These are phyloP conservation scores for Anisodus acutangulus DNA, from an alignment of 257 asterid genomes.

Conservation along the genomic window DNA sequence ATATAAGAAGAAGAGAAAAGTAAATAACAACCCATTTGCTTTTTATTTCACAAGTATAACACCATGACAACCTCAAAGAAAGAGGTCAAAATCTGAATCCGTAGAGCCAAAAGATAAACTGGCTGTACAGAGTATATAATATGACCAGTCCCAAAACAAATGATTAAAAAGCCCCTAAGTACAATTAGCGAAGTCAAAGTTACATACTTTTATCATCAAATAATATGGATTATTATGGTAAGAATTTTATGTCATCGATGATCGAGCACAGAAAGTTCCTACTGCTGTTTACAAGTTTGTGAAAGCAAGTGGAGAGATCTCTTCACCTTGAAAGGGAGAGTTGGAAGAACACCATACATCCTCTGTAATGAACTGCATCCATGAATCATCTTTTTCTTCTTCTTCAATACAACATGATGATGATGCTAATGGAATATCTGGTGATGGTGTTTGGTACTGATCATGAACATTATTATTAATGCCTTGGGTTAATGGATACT, in stretches of 20 bases:
- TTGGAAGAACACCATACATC: slow-evolving; percentile 85
- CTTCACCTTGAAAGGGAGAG: slow-evolving; percentile 59
- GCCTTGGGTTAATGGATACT: slow-evolving; percentile 48
- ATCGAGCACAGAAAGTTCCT: neutral
- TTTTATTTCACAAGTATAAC: slow-evolving; percentile 50
- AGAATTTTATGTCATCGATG: neutral
- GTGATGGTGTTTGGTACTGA: slow-evolving; percentile 71
- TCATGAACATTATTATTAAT: slow-evolving; percentile 24
- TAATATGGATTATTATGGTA: slow-evolving; percentile 27
- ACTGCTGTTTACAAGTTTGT: slow-evolving; percentile 48
- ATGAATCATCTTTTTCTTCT: slow-evolving; percentile 84
- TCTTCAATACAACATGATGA: slow-evolving; percentile 61
- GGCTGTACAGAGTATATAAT: slow-evolving; percentile 42
- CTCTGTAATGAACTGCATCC: slow-evolving; percentile 96
- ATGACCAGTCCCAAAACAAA: slow-evolving; percentile 37
- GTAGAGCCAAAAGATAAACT: slow-evolving; percentile 49
- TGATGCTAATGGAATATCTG: slow-evolving; percentile 70
- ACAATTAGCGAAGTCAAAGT: slow-evolving; percentile 57
- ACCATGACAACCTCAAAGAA: slow-evolving; percentile 42
- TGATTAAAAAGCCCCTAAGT: slow-evolving; percentile 45
- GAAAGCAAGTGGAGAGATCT: slow-evolving; percentile 59
- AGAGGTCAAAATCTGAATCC: slow-evolving; percentile 53
- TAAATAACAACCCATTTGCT: slow-evolving; percentile 31
- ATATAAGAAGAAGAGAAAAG: neutral
- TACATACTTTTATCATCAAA: slow-evolving; percentile 33